A percentile compares a stretch with the other conserved stretches of the same genome.
phyloP scores from a whole-genome alignment of 2,329 filamentous ascomycete genomes.

The Aspergillus latus region DNA sequence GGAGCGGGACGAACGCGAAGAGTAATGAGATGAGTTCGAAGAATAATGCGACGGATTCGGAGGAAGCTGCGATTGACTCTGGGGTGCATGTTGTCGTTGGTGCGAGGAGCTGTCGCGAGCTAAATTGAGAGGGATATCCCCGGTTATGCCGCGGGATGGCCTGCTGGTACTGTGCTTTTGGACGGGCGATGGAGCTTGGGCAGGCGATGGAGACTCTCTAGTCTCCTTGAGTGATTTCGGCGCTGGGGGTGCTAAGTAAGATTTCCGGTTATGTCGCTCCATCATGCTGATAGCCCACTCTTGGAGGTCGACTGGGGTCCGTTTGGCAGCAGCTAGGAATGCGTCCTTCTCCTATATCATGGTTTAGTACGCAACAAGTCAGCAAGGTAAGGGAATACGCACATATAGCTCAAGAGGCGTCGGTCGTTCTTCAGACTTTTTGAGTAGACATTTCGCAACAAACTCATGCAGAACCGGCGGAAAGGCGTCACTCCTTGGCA shows the following conservation, averaged over 20 bases:
- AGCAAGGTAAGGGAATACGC: constrained; percentile 39
- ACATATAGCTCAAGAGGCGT: constrained; percentile 93
- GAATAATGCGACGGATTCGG: not conserved
- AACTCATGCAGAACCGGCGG: constrained; percentile 93
- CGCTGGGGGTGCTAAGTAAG: constrained; percentile 82
- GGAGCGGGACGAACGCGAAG: constrained; percentile 29
- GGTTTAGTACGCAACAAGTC: constrained; percentile 24
- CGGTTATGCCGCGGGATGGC: constrained; percentile 58
- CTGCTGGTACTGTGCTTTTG: constrained; percentile 16
- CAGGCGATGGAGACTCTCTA: constrained; percentile 38
- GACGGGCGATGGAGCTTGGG: not conserved
- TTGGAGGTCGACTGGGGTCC: constrained; percentile 88
- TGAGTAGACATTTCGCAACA: constrained; percentile 92
- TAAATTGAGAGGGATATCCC: constrained; percentile 65
- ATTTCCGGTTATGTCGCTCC: constrained; percentile 93
- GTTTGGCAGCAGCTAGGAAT: constrained; percentile 93
- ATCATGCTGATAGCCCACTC: constrained; percentile 94
- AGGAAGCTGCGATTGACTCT: constrained; percentile 1
- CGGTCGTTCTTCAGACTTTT: constrained; percentile 82
- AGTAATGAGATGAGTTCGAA: constrained; percentile 21
- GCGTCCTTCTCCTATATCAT: constrained; percentile 74
- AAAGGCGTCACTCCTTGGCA: constrained; percentile 97
- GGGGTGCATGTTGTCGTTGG: constrained; percentile 23
- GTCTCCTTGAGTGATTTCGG: constrained; percentile 68
- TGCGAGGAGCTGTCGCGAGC: constrained; percentile 34